These are phyloP conservation scores for Phellopilus nigrolimitatus DNA, from an alignment of 1,284 basidiomycete species.

Conservation along the genomic window DNA sequence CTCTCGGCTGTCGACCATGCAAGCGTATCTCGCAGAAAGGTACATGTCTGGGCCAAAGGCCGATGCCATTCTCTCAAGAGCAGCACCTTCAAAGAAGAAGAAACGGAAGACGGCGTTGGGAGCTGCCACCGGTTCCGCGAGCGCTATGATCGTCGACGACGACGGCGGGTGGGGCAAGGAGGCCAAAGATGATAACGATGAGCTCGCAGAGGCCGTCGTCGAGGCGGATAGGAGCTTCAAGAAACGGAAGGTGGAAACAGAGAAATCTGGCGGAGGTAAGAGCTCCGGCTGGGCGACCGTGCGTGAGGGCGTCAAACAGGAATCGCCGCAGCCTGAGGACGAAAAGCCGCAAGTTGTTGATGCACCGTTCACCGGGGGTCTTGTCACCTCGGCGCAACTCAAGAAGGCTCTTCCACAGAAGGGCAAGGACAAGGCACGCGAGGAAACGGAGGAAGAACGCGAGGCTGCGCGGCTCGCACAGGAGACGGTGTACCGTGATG, in stretches of 20 bases:
- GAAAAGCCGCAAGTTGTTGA: constrained; percentile 67
- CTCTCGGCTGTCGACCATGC: constrained; percentile 42
- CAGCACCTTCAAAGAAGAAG: constrained; percentile 60
- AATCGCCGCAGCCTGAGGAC: constrained; percentile 55
- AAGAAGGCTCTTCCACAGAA: constrained; percentile 46
- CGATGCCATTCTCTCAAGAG: constrained; percentile 83
- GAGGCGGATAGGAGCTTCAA: constrained; percentile 72
- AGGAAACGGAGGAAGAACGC: constrained; percentile 37
- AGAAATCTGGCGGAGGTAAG: constrained; percentile 34
- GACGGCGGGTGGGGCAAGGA: constrained; percentile 62
- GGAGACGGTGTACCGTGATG: constrained; percentile 93
- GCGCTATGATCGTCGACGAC: constrained; percentile 50
- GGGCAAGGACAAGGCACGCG: constrained; percentile 23
- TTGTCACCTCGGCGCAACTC: constrained; percentile 62
- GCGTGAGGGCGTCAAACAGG: constrained; percentile 40
- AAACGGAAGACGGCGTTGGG: constrained; percentile 56
- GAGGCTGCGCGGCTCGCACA: constrained; percentile 63
- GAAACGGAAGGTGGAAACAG: constrained; percentile 47
- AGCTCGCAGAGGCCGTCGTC: constrained; percentile 55
- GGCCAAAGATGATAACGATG: constrained; percentile 45
- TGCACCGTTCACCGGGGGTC: constrained; percentile 60
- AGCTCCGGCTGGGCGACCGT: constrained; percentile 57
- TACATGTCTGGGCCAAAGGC: constrained; percentile 98
- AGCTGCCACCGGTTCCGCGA: no score
- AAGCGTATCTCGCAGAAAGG: constrained; percentile 75